These are phyloP conservation scores for Monosporascus sp. DNA, from an alignment of 2,329 filamentous ascomycete species.

Conservation along the genomic window DNA sequence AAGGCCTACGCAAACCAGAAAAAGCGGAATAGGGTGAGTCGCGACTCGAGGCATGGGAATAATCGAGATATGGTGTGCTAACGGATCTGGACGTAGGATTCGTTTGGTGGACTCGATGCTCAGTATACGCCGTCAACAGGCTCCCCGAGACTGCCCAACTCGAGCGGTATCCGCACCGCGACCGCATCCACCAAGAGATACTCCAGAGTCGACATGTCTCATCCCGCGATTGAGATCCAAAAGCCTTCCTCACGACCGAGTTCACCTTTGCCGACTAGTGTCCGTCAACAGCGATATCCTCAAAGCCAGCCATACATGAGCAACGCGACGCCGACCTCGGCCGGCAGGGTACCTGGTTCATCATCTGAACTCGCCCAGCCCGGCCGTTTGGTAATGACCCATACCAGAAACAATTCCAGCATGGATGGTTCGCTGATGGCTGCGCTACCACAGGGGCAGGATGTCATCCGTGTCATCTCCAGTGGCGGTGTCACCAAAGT, in stretches of 20 bases:
- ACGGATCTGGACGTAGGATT: slow-evolving; percentile 54
- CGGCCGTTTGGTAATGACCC: slow-evolving; percentile 57
- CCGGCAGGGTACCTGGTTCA: slow-evolving; percentile 52
- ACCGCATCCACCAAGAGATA: slow-evolving; percentile 55
- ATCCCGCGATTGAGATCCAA: slow-evolving; percentile 35
- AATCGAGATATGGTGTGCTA: slow-evolving; percentile 6
- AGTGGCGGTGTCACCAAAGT: slow-evolving; percentile 89
- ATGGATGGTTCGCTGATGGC: slow-evolving; percentile 83
- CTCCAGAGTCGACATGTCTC: slow-evolving; percentile 41
- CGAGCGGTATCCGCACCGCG: slow-evolving; percentile 38
- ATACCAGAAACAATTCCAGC: slow-evolving; percentile 76
- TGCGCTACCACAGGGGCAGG: slow-evolving; percentile 76
- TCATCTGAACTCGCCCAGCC: slow-evolving; percentile 58
- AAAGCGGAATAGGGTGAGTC: slow-evolving; percentile 76
- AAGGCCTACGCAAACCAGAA: slow-evolving; percentile 71
- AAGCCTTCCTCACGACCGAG: slow-evolving; percentile 62
- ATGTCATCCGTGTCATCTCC: slow-evolving; percentile 88
- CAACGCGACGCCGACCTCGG: slow-evolving; percentile 45
- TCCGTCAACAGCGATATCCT: slow-evolving; percentile 51
- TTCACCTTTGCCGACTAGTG: slow-evolving; percentile 56
- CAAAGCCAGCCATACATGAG: slow-evolving; percentile 39
- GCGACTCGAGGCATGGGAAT: background rate
- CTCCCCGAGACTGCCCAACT: slow-evolving; percentile 57
- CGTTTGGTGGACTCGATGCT: slow-evolving; percentile 72
- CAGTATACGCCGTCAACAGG: slow-evolving; percentile 56